Conservation (phyloP, 2,329 filamentous ascomycete genomes). For the Aspergillus sclerotialis region DNA sequence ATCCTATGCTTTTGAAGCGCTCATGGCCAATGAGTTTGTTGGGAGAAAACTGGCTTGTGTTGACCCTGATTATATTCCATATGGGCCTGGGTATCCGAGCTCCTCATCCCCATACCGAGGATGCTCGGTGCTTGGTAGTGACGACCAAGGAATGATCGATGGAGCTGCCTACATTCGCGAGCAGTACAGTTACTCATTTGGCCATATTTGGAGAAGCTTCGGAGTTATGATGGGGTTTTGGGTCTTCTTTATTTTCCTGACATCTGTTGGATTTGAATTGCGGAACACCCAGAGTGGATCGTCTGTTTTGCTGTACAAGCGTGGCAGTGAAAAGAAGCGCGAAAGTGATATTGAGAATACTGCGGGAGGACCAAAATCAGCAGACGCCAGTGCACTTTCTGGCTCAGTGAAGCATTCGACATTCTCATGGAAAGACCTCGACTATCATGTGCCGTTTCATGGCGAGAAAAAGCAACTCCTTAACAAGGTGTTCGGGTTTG, state of each 20-base stretch:
- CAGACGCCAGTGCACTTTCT: conserved; percentile 6
- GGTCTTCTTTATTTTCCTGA: conserved; percentile 64
- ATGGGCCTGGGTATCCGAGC: conserved; percentile 33
- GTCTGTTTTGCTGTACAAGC: conserved; percentile 27
- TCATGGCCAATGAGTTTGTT: conserved; percentile 65
- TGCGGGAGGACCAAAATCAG: background rate
- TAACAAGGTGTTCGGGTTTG: conserved; percentile 60
- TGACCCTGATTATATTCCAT: conserved; percentile 42
- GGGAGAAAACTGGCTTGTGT: conserved; percentile 47
- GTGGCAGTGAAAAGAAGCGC: conserved; percentile 19
- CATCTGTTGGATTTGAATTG: conserved; percentile 68
- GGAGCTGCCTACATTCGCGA: conserved; percentile 49
- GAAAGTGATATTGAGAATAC: background rate
- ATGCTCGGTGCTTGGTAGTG: conserved; percentile 24
- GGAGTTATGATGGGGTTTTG: conserved; percentile 72
- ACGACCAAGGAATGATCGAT: conserved; percentile 29
- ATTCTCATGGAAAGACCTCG: conserved; percentile 76
- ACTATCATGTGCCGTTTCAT: conserved; percentile 54
- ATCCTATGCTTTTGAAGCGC: conserved; percentile 59
- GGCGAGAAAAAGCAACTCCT: conserved; percentile 43
- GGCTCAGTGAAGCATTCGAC: conserved; percentile 61
- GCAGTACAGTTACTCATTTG: conserved; percentile 47
- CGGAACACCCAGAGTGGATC: conserved; percentile 23
- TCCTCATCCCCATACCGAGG: conserved; percentile 18
- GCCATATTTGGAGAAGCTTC: conserved; percentile 63